These are phyloP conservation scores for Hortaea werneckii DNA, from an alignment of 2,329 filamentous ascomycete species.

Conservation along the genomic window DNA sequence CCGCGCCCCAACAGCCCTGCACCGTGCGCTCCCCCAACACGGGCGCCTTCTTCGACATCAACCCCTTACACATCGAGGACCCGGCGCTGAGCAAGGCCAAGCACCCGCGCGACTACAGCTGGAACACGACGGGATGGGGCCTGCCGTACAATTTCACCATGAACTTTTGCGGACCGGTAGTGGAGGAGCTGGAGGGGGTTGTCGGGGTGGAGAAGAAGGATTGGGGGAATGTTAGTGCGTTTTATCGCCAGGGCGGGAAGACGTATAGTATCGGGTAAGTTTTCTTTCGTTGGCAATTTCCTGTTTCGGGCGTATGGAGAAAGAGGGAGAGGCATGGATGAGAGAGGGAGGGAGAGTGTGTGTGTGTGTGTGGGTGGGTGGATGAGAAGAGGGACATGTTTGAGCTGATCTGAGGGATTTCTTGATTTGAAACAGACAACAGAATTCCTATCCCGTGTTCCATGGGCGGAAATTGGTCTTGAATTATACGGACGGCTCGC, in stretches of 20 bases:
- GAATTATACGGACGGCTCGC: conserved; percentile 42
- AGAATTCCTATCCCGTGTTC: conserved; percentile 43
- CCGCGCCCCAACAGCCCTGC: conserved; percentile 41
- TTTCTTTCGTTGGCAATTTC: background rate
- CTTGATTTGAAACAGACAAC: conserved; percentile 33
- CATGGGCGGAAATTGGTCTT: conserved; percentile 55
- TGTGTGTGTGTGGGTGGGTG: too few relatives aligned
- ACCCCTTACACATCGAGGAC: conserved; percentile 43
- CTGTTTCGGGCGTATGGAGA: too few relatives aligned
- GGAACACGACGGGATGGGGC: conserved; percentile 61
- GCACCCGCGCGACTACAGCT: conserved; percentile 48
- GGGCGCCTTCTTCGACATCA: conserved; percentile 55
- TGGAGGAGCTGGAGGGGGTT: conserved; percentile 46
- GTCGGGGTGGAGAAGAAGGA: conserved; percentile 51
- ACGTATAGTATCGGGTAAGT: conserved; percentile 66
- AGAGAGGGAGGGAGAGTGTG: too few relatives aligned
- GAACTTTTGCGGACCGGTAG: conserved; percentile 71
- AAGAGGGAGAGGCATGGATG: background rate
- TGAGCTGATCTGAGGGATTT: background rate
- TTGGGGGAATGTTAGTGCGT: conserved; percentile 70
- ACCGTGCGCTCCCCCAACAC: conserved; percentile 52
- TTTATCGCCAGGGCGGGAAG: conserved; percentile 56
- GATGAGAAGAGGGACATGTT: background rate
- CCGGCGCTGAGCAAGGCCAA: conserved; percentile 38
- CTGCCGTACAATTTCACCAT: conserved; percentile 73